Conservation (phyloP, 148 eudicot species). For the Rhododendron ovatum region DNA sequence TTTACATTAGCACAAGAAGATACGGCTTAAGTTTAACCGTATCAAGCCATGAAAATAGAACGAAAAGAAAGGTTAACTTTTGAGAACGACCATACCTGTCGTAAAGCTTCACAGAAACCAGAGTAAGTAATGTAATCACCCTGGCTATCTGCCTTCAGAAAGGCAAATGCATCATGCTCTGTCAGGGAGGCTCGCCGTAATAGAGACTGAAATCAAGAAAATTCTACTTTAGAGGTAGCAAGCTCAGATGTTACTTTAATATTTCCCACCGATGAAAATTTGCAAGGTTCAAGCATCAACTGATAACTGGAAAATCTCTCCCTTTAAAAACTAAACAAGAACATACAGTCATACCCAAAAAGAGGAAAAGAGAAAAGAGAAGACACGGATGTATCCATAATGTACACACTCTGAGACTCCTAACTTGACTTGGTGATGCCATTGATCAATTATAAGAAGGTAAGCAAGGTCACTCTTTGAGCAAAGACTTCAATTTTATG, state of each 20-base stretch:
- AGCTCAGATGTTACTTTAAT: background rate
- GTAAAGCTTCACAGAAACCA: constrained; percentile 74
- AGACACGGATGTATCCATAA: background rate
- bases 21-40: background rate
- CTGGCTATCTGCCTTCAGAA: constrained; percentile 62
- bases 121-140: constrained; percentile 68
- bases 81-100: constrained; percentile 41
- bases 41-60: background rate
- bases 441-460: background rate
- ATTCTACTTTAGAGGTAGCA: background rate
- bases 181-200: constrained; percentile 81
- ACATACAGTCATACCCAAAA: background rate
- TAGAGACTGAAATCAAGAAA: constrained; percentile 44
- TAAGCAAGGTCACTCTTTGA: background rate
- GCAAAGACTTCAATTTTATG: background rate
- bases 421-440: background rate
- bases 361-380: background rate
- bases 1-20: background rate
- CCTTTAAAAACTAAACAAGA: background rate
- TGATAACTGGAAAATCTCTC: background rate
- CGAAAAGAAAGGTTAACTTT: background rate
- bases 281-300: constrained; percentile 6
- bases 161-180: constrained; percentile 71
- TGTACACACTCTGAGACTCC: background rate
- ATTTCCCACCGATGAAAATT: background rate